Conservation (phyloP, 192 early-diverging fungal genomes). For the Podila verticillata region DNA sequence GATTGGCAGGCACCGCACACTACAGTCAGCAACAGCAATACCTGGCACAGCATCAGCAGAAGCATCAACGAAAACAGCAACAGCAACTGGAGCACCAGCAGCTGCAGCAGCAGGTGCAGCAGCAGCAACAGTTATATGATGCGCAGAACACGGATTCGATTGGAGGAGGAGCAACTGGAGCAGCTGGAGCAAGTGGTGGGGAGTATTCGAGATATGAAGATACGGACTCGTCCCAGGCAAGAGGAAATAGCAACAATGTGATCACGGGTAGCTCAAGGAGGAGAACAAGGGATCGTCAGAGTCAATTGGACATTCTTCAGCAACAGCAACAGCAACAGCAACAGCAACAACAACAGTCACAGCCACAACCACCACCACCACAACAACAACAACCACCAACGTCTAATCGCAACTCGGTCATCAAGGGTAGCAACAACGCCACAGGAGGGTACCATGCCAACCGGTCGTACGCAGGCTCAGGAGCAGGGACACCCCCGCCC, state of each 20-base stretch:
- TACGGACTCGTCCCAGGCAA: too few species aligned
- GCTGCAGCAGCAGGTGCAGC: conserved; percentile 46
- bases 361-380: neutral
- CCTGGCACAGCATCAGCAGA: conserved; percentile 47
- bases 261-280: conserved; percentile 2
- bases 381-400: neutral
- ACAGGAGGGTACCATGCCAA: neutral
- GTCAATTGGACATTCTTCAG: conserved; percentile 24
- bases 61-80: conserved; percentile 34
- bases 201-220: neutral
- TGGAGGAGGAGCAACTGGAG: neutral
- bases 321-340: conserved; percentile 1
- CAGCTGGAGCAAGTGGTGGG: conserved; percentile 8
- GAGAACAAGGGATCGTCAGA: conserved; percentile 40
- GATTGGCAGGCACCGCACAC: conserved; percentile 15
- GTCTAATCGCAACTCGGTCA: conserved; percentile 8
- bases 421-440: conserved; percentile 7
- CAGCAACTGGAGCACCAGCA: conserved; percentile 44
- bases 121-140: conserved; percentile 43
- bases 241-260: too few species aligned
- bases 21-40: conserved; percentile 50
- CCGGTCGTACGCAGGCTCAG: neutral
- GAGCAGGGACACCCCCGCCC: conserved; percentile 14
- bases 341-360: neutral
- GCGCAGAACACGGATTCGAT: conserved; percentile 6